phyloP scores from a whole-genome alignment of 225 moss, liverwort and hornwort species.

The Pleurozium schreberi region DNA sequence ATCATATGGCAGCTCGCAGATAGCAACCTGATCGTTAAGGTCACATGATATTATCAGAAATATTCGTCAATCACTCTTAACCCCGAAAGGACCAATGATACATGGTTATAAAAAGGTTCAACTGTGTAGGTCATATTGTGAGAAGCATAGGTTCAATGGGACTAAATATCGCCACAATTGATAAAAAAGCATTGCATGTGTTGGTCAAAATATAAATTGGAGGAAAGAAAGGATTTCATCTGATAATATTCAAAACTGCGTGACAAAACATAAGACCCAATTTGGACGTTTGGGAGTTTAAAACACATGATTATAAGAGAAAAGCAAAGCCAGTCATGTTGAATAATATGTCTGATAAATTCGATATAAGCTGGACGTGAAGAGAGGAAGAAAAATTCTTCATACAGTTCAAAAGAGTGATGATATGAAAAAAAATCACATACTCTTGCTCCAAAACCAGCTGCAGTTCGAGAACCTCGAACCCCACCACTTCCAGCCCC shows the following conservation, averaged over 20 bases:
- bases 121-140: neutral
- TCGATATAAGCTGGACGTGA: no score
- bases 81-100: neutral
- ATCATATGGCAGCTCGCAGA: constrained; percentile 61
- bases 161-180: neutral
- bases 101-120: neutral
- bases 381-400: neutral
- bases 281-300: neutral
- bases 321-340: neutral
- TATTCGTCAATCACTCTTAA: neutral
- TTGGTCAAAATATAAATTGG: neutral
- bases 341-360: neutral
- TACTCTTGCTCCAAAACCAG: constrained; percentile 69
- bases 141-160: neutral
- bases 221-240: neutral
- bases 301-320: neutral
- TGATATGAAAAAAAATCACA: neutral
- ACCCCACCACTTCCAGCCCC: constrained; percentile 94
- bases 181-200: neutral
- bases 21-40: constrained; percentile 30
- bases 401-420: neutral
- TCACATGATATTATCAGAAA: neutral
- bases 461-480: constrained; percentile 69
- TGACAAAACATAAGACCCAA: neutral
- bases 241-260: neutral